Evolutionary conservation across 768 basidiomycete species (phyloP), one percentile per base, ranked within the genome.

Genomic region (Tylopilus vinaceipallidus): DNA sequence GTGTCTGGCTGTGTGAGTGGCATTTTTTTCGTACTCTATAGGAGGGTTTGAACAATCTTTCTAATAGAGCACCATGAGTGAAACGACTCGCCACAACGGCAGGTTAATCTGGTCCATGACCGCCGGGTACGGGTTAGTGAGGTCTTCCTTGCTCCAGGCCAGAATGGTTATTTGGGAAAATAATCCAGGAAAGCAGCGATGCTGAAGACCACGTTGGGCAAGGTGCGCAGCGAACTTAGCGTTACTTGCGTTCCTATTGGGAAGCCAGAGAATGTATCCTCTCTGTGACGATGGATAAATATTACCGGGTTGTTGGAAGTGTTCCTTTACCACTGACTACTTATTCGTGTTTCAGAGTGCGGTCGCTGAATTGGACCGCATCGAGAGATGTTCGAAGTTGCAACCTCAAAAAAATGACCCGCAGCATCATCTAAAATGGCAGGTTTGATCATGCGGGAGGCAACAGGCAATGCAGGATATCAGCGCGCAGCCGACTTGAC

Each of bases 11-110:
- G 20, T 9, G 17, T 22, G 20, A 14, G 12, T 10, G 10, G 17
- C 19, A 12, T n/a, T n/a, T 36, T 8, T 19, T 13, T 24, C 50
- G 14, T 42, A 52, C 50, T 35, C 30, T 52, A 42, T 46, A 38
- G 1, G 34, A 47, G 14, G 50, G 50, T 35, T 48, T 52, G 39
- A 52, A 40, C 29, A 52, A 9, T 29, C 50, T 36, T 13, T 52
- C 27, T 37, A 19, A 32, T 49, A 49, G 3, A 52, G 34, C 3
- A 20, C 32, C 8, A 4, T 42, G 22, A 17, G 46, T 8, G 50
- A 48, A 3, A 14, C 2, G 2, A 16, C 42, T 23, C 50, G 39
- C 45, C 48, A n/a, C 2, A 3, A 14, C n/a, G n/a, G n/a, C n/a
- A n/a, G n/a, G n/a, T n/a, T n/a, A n/a, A n/a, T n/a, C n/a, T n/a